Evolutionary conservation across 306 rosid genomes (phyloP).

Genomic region (Cicer cuneatum): DNA sequence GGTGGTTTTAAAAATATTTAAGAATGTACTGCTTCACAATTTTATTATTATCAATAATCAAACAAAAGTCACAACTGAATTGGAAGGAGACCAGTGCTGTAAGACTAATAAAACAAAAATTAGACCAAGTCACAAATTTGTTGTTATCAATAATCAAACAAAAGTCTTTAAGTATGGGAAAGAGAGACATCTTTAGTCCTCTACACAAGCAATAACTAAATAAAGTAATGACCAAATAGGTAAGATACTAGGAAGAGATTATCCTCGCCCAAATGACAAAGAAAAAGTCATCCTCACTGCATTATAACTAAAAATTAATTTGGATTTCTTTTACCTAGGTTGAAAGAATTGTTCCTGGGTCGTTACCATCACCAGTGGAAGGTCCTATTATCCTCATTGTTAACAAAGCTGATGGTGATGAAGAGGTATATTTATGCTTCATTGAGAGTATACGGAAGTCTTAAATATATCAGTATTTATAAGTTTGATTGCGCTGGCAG

Average conservation of each 20-base stretch:
- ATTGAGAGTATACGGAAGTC: conserved; percentile 2
- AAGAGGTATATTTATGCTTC: conserved; percentile 68
- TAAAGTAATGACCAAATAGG: conserved; percentile 13
- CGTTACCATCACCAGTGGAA: conserved; percentile 68
- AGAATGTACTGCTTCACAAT: not conserved
- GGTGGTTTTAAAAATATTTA: not conserved
- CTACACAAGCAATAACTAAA: conserved; percentile 11
- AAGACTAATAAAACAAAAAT: not conserved
- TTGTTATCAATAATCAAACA: not conserved
- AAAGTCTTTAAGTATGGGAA: conserved; percentile 15
- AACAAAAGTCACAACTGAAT: not conserved
- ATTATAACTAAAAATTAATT: conserved; percentile 32
- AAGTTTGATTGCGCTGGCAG: conserved; percentile 55
- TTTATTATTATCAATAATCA: not conserved
- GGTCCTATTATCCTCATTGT: conserved; percentile 84
- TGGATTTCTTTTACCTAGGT: conserved; percentile 65
- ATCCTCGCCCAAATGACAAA: conserved; percentile 15
- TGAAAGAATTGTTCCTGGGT: conserved; percentile 87
- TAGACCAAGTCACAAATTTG: conserved; percentile 2
- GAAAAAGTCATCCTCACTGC: not conserved
- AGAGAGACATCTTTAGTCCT: not conserved
- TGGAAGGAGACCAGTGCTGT: conserved; percentile 16
- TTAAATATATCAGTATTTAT: conserved; percentile 39
- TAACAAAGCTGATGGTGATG: conserved; percentile 94
- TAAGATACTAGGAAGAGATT: conserved; percentile 11